Conservation (phyloP, 371 early-diverging fungal species). For the Rhizopus arrhizus region DNA sequence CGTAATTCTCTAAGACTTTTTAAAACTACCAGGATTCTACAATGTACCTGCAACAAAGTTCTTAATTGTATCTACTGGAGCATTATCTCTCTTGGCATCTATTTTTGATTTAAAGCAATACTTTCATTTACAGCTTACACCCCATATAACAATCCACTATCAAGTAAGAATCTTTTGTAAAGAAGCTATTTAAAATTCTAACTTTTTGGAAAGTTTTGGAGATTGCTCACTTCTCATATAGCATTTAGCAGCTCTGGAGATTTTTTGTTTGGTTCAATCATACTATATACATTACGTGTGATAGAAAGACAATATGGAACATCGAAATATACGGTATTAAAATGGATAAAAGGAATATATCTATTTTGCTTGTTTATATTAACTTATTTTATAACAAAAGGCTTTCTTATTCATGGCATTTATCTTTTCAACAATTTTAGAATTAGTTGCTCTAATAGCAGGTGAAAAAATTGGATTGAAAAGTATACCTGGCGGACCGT, state of each 20-base stretch:
- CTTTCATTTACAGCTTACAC: constrained; percentile 65
- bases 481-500: constrained; percentile 67
- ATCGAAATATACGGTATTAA: constrained; percentile 64
- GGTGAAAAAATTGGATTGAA: constrained; percentile 55
- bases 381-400: constrained; percentile 26
- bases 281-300: constrained; percentile 68
- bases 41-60: constrained; percentile 74
- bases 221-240: constrained; percentile 59
- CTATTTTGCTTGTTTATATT: background rate
- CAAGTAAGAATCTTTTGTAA: constrained; percentile 51
- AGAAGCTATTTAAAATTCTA: background rate
- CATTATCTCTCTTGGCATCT: constrained; percentile 59
- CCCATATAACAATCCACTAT: constrained; percentile 67
- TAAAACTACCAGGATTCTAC: constrained; percentile 54
- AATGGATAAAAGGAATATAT: background rate
- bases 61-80: constrained; percentile 58
- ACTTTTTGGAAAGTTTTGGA: constrained; percentile 54
- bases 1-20: background rate
- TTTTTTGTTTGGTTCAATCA: constrained; percentile 66
- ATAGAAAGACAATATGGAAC: constrained; percentile 77
- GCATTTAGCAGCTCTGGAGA: constrained; percentile 69
- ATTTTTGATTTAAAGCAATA: constrained; percentile 58
- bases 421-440: constrained; percentile 56
- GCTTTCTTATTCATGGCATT: constrained; percentile 63
- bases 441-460: constrained; percentile 53